phyloP scores from a whole-genome alignment of 2,329 filamentous ascomycete species.

The Sporothrix inflata region DNA sequence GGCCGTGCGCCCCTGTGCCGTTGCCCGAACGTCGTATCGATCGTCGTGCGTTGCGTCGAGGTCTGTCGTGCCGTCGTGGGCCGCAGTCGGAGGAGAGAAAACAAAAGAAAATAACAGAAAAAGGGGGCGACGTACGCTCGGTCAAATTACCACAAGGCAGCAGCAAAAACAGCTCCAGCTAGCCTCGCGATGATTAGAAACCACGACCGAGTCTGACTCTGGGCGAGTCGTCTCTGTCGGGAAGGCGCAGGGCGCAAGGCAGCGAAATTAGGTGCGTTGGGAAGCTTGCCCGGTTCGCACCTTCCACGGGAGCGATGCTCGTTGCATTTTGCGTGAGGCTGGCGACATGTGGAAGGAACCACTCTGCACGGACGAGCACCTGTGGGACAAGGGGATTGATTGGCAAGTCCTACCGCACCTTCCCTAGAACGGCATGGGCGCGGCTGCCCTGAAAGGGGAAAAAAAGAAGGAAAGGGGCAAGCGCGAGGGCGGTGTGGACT shows the following conservation, averaged over 20 bases:
- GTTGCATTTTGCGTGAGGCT: slow-evolving; percentile 20
- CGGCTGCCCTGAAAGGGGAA: slow-evolving; percentile 26
- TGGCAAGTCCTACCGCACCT: slow-evolving; percentile 23
- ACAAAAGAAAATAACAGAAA: neutral
- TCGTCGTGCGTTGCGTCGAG: slow-evolving; percentile 10
- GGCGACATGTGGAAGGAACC: slow-evolving; percentile 18
- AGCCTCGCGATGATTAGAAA: slow-evolving; percentile 25
- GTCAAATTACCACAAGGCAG: slow-evolving; percentile 18
- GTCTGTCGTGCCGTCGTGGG: neutral
- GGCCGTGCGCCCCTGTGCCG: neutral
- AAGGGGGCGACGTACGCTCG: neutral
- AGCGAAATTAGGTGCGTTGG: slow-evolving; percentile 6
- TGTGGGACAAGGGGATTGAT: neutral
- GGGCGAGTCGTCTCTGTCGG: neutral
- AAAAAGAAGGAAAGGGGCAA: slow-evolving; percentile 17
- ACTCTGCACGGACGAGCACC: neutral
- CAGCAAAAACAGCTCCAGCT: neutral
- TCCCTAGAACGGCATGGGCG: slow-evolving; percentile 24
- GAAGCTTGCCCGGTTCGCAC: slow-evolving; percentile 13
- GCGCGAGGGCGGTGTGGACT: slow-evolving; percentile 28
- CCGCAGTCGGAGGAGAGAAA: slow-evolving; percentile 10
- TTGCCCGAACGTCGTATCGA: slow-evolving; percentile 15
- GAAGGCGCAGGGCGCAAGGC: slow-evolving; percentile 21
- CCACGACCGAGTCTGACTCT: slow-evolving; percentile 20
- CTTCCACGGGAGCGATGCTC: slow-evolving; percentile 6